Evolutionary conservation across 2,329 filamentous ascomycete genomes (phyloP).

Genomic region (Paecilomyces dactylethromorphus): DNA sequence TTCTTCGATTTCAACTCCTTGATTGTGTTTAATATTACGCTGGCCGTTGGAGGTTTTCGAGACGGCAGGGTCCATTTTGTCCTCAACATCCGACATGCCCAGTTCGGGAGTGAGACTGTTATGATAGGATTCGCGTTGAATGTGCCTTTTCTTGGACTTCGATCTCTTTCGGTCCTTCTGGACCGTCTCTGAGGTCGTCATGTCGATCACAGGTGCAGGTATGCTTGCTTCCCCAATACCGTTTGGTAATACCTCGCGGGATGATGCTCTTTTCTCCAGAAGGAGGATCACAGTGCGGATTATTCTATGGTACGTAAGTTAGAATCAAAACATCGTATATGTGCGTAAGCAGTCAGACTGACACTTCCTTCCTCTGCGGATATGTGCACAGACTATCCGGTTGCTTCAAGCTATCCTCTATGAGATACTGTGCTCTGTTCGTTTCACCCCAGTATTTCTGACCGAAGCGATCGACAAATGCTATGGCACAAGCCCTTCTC

Average conservation of each 20-base stretch:
- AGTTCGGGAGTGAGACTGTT: neutral
- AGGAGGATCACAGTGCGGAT: constrained; percentile 9
- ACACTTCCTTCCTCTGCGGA: constrained; percentile 14
- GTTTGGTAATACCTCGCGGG: neutral
- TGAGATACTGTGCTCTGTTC: constrained; percentile 12
- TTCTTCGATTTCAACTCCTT: neutral
- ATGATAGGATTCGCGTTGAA: neutral
- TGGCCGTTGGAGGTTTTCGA: neutral
- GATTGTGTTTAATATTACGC: constrained; percentile 1
- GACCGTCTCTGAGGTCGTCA: neutral
- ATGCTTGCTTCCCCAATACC: neutral
- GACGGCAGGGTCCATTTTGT: neutral
- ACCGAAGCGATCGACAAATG: constrained; percentile 12
- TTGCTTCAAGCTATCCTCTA: constrained; percentile 11
- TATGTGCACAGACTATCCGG: constrained; percentile 9
- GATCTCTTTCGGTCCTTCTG: neutral
- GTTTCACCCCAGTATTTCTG: constrained; percentile 15
- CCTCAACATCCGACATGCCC: neutral
- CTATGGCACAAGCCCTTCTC: constrained; percentile 7
- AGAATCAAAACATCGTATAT: neutral
- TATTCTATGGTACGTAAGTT: constrained; percentile 6
- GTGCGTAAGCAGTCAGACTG: constrained; percentile 2
- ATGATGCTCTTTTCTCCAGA: constrained; percentile 10
- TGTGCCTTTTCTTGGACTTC: neutral
- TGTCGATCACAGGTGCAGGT: too few relatives aligned